phyloP scores from a whole-genome alignment of 2,329 filamentous ascomycete genomes.

The Paraconiothyrium brasiliense region DNA sequence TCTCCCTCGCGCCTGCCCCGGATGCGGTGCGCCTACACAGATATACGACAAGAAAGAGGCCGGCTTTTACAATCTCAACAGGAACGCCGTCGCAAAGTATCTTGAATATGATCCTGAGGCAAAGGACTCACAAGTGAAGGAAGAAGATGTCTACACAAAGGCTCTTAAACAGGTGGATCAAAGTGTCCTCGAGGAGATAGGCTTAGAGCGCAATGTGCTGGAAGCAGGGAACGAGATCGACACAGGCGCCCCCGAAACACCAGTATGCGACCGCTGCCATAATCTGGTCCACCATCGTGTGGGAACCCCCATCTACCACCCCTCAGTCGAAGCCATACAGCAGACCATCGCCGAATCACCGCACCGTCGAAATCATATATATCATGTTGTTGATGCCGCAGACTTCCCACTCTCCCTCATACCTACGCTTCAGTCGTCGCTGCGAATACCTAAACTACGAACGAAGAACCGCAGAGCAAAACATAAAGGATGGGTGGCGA shows the following conservation, averaged over 20 bases:
- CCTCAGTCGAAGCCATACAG: slow-evolving; percentile 80
- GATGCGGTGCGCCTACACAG: slow-evolving; percentile 70
- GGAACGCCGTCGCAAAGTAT: slow-evolving; percentile 58
- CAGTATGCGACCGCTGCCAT: slow-evolving; percentile 89
- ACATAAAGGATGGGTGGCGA: slow-evolving; percentile 69
- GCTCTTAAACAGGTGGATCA: slow-evolving; percentile 44
- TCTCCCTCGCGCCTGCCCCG: slow-evolving; percentile 66
- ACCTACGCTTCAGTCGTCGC: slow-evolving; percentile 74
- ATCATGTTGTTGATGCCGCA: slow-evolving; percentile 92
- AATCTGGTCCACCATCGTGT: slow-evolving; percentile 78
- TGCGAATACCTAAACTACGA: slow-evolving; percentile 77
- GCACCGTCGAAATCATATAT: slow-evolving; percentile 90
- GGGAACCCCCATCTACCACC: slow-evolving; percentile 78
- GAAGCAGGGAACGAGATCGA: slow-evolving; percentile 23
- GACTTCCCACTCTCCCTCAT: slow-evolving; percentile 96
- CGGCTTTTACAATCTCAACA: slow-evolving; percentile 64
- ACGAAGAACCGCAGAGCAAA: slow-evolving; percentile 82
- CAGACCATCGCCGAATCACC: slow-evolving; percentile 89
- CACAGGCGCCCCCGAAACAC: slow-evolving; percentile 47
- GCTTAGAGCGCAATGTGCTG: slow-evolving; percentile 33
- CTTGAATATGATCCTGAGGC: slow-evolving; percentile 39
- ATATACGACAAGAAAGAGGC: slow-evolving; percentile 63
- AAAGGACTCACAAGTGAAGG: slow-evolving; percentile 31
- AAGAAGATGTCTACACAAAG: slow-evolving; percentile 50
- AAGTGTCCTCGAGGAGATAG: slow-evolving; percentile 41